These are phyloP conservation scores for Cercospora citrullina DNA, from an alignment of 2,329 filamentous ascomycete genomes.

Conservation along the genomic window DNA sequence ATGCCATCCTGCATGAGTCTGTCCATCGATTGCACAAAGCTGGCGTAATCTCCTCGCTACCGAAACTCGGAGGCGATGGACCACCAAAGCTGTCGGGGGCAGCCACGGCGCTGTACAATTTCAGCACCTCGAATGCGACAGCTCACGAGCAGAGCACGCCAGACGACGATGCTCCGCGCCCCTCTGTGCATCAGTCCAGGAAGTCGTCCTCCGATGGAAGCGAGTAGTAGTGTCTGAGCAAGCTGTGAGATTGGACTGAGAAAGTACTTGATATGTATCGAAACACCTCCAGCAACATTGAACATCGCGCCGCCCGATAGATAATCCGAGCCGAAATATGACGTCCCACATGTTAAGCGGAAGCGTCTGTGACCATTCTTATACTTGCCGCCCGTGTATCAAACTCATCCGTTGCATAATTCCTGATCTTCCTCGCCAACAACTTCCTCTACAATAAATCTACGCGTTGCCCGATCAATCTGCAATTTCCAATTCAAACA, in stretches of 20 bases:
- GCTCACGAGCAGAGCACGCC: background rate
- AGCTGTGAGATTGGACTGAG: no score
- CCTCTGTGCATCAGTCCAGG: background rate
- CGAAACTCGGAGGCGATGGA: background rate
- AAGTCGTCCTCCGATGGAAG: background rate
- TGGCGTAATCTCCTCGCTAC: background rate
- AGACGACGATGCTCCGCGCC: background rate
- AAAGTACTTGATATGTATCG: no score
- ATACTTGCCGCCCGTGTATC: no score
- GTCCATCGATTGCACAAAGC: background rate
- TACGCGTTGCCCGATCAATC: no score
- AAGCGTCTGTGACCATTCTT: no score
- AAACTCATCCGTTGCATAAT: no score
- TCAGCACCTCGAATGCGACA: background rate
- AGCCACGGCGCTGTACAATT: background rate
- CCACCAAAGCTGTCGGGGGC: background rate
- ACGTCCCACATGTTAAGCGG: no score
- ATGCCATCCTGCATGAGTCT: background rate
- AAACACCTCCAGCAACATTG: no score
- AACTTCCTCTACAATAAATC: no score
- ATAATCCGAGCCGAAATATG: no score
- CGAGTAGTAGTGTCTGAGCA: background rate
- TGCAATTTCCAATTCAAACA: background rate
- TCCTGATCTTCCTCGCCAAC: no score
- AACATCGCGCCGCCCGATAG: no score